Base-by-base conservation (phyloP, 108 stramenopile species). In the Pseudonitzschia pungens region DNA sequence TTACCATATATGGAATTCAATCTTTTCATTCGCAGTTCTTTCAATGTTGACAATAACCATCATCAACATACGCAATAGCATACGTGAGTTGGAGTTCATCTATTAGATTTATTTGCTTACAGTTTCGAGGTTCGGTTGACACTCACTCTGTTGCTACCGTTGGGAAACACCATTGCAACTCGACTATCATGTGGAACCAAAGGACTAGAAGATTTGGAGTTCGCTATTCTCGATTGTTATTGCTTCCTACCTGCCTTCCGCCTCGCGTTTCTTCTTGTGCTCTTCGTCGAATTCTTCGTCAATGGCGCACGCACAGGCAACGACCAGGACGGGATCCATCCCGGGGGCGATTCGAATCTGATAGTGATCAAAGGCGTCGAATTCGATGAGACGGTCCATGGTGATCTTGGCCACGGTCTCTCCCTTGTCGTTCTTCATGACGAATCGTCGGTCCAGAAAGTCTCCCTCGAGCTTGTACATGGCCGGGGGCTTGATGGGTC, bases 251-350 rank as follows among this genome's bases (percentile, higher is more conserved):
- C 63, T 22, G n/a, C 65, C 42, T 18, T 78, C 44, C 58, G 81
- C 76, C 67, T 79, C 62, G 54, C 57, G 74, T 58, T 66, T 70
- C 68, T 84, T 78, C 42, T 83, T 80, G 56, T 92, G 91, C 50
- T 89, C 88, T 58, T 92, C 88, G 65, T 92, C 91, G 69, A 89
- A 89, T 73, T 92, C 90, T 76, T 92, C 91, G 77, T 92, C 91
- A 65, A 92, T 89, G 31, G 88, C 88, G 71, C 91, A 92, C 11
- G 80, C 77, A 79, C 91, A 92, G 22, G 91, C 88, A 36, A 92
- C 56, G 7, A 92, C 91, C 22, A 92, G 65, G 15, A 83, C 56
- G 28, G 87, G 81, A 77, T 92, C 91, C 91, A 92, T 92, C 0
- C 91, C 91, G 51, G 81, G 74, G 6, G 87, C 86, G 0, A 92